Evolutionary conservation across 306 rosid species (phyloP), one percentile per base, ranked within the genome.

Genomic region (Abrus precatorius): DNA sequence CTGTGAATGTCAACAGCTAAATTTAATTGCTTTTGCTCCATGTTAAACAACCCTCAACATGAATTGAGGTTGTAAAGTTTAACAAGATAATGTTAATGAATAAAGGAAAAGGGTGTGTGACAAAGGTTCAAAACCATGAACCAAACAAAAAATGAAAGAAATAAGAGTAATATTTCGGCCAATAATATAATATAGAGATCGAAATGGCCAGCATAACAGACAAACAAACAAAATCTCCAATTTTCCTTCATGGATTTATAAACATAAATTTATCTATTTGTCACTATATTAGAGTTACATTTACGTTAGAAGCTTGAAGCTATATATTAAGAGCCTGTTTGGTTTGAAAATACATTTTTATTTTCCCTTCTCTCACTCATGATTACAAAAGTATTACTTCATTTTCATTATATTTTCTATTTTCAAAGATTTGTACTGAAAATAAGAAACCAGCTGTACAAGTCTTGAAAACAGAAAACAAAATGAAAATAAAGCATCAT

Each of bases 231-330:
- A 75, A 49, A 32, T 70, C 69, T 36, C 66, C 3, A 76, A 20
- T 44, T 38, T 62, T 79, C 56, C 76, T 75, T 30, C 83, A 69
- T 69, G 40, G 40, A 57, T 65, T 79, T 81, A 62, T 86, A 71
- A 72, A 74, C 81, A 84, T 88, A 90, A 86, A 36, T 77, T 85
- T 87, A 84, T 81, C 74, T 69, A 84, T 85, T 76, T 79, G 49
- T 72, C 82, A 81, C 80, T 86, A 79, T 30, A n/a, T 81, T 77
- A 68, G 75, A 79, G 83, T 74, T 78, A 75, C 88, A 78, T 83
- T 78, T 73, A 89, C 40, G 4, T 72, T 20, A 20, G 20, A 20
- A 20, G 69, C 75, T 82, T 81, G 72, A 86, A 82, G 80, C 86
- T 84, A 82, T 69, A 83, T 72, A 67, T 74, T 43, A 43, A 4